These are phyloP conservation scores for Fusarium oligoseptatum DNA, from an alignment of 2,329 filamentous ascomycete species.

Conservation along the genomic window DNA sequence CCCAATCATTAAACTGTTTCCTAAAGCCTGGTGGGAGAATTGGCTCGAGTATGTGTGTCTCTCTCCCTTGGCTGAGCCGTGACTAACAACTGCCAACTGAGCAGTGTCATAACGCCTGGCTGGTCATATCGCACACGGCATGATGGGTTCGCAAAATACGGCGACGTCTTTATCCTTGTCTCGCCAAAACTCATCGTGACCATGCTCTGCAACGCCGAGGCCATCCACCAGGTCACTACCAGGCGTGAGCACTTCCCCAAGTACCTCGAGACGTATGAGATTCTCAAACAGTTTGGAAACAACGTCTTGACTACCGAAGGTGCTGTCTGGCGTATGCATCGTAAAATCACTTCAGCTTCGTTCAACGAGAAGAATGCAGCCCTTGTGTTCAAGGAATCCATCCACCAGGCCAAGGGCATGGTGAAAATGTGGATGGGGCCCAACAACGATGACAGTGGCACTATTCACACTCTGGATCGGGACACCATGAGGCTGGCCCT, in stretches of 20 bases:
- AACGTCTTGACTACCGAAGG: slow-evolving; percentile 82
- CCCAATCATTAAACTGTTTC: slow-evolving; percentile 67
- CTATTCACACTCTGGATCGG: slow-evolving; percentile 68
- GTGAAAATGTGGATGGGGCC: slow-evolving; percentile 67
- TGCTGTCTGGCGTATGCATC: slow-evolving; percentile 76
- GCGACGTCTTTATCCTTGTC: slow-evolving; percentile 75
- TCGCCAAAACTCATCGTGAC: slow-evolving; percentile 67
- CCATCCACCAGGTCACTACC: slow-evolving; percentile 73
- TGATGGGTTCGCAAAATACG: slow-evolving; percentile 68
- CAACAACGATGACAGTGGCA: slow-evolving; percentile 46
- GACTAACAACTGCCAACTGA: slow-evolving; percentile 16
- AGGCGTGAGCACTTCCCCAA: slow-evolving; percentile 77
- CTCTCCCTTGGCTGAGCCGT: background rate
- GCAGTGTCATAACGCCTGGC: slow-evolving; percentile 68
- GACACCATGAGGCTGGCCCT: slow-evolving; percentile 75
- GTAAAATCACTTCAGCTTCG: slow-evolving; percentile 77
- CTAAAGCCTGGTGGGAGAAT: slow-evolving; percentile 65
- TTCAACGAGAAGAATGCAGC: slow-evolving; percentile 84
- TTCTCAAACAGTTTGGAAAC: slow-evolving; percentile 69
- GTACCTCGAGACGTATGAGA: slow-evolving; percentile 52
- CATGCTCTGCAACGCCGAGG: slow-evolving; percentile 73
- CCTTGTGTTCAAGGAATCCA: slow-evolving; percentile 73
- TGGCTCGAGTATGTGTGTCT: slow-evolving; percentile 69
- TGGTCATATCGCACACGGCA: slow-evolving; percentile 70
- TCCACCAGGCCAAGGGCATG: slow-evolving; percentile 73